phyloP scores from a whole-genome alignment of 805 yeast species.

The Saccharomycopsis fibuligera region DNA sequence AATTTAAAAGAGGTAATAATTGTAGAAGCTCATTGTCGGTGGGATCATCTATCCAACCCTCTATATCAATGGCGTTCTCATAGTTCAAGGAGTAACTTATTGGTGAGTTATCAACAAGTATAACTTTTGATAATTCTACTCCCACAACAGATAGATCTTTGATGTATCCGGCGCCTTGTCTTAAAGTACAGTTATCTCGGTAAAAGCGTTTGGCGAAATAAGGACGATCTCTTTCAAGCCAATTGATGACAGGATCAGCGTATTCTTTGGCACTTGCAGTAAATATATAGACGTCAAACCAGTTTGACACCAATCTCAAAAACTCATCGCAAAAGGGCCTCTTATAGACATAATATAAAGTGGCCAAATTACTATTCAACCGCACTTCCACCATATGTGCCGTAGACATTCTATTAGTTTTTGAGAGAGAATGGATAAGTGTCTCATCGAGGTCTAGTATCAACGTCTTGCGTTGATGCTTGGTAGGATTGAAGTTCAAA shows the following conservation, averaged over 20 bases:
- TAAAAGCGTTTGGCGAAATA: conserved; percentile 59
- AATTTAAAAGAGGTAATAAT: conserved; percentile 70
- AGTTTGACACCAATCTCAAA: conserved; percentile 65
- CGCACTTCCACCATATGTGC: conserved; percentile 79
- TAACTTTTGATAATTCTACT: conserved; percentile 49
- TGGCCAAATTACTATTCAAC: conserved; percentile 58
- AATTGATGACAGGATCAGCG: conserved; percentile 95
- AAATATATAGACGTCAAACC: conserved; percentile 87
- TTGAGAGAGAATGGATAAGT: conserved; percentile 80
- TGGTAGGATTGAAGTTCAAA: conserved; percentile 33
- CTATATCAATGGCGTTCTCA: conserved; percentile 85
- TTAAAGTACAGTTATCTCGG: conserved; percentile 69
- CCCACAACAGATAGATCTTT: conserved; percentile 54
- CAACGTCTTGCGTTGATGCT: conserved; percentile 54
- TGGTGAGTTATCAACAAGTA: conserved; percentile 91
- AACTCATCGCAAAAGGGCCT: conserved; percentile 89
- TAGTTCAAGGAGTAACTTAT: conserved; percentile 78
- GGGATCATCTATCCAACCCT: conserved; percentile 98
- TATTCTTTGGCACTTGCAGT: conserved; percentile 93
- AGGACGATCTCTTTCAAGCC: conserved; percentile 64
- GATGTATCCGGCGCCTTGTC: conserved; percentile 80
- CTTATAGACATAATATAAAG: conserved; percentile 84
- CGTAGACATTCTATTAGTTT: conserved; percentile 40
- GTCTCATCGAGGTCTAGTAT: conserved; percentile 93
- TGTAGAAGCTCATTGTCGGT: conserved; percentile 78